phyloP scores from a whole-genome alignment of 2,329 filamentous ascomycete genomes.

The Sporothrix phasma region DNA sequence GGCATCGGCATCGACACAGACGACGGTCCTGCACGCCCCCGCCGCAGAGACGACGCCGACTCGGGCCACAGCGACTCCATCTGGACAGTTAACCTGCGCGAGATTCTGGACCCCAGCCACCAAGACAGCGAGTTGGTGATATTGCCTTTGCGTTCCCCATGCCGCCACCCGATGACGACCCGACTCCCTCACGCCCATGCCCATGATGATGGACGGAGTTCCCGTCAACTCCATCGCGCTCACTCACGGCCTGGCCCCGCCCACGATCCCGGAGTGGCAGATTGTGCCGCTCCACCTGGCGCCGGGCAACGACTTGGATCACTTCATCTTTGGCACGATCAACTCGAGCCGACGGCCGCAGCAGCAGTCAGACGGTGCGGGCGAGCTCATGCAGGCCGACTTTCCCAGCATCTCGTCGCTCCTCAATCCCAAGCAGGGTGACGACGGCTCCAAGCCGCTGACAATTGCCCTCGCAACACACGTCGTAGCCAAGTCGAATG shows the following conservation, averaged over 20 bases:
- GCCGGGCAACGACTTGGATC: slow-evolving; percentile 8
- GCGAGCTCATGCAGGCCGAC: slow-evolving; percentile 13
- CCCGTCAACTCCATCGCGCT: background rate
- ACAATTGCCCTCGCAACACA: slow-evolving; percentile 9
- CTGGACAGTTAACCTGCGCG: slow-evolving; percentile 7
- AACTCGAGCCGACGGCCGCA: slow-evolving; percentile 5
- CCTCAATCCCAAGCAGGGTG: slow-evolving; percentile 17
- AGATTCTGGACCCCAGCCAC: slow-evolving; percentile 8
- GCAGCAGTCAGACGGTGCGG: background rate
- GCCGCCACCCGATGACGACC: background rate
- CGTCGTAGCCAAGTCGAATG: slow-evolving; percentile 1
- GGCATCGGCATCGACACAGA: too few species aligned
- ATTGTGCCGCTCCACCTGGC: slow-evolving; percentile 11
- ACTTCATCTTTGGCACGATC: slow-evolving; percentile 7
- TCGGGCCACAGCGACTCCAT: background rate
- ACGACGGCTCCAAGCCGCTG: slow-evolving; percentile 10
- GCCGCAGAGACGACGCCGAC: background rate
- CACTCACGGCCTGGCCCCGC: background rate
- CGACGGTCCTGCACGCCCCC: too few species aligned
- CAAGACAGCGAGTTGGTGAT: slow-evolving; percentile 12
- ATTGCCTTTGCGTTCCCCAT: slow-evolving; percentile 10
- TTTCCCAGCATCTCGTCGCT: slow-evolving; percentile 23
- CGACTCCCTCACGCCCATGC: background rate
- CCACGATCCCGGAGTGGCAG: slow-evolving; percentile 3
- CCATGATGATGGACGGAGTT: background rate